Percentiles rank a stretch among this genome's conserved stretches.
Conservation (phyloP, 495 filamentous ascomycete species). For the Letharia columbiana region DNA sequence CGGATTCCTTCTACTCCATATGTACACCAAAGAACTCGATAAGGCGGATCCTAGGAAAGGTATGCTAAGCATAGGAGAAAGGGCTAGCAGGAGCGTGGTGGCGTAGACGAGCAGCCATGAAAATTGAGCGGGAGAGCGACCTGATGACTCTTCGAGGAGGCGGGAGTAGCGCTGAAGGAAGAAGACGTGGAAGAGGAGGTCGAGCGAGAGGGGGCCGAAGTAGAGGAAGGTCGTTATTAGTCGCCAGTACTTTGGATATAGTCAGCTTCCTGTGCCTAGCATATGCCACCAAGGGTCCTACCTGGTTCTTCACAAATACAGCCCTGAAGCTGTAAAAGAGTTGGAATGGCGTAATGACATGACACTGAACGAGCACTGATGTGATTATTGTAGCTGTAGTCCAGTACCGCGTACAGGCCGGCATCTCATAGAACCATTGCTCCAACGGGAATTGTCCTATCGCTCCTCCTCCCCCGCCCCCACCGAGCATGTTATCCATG, state of each 20-base stretch:
- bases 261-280: neutral
- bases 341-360: conserved; percentile 83
- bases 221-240: conserved; percentile 91
- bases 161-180: conserved; percentile 96
- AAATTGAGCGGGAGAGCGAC: conserved; percentile 82
- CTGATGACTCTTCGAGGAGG: conserved; percentile 87
- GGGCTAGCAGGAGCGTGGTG: conserved; percentile 59
- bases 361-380: conserved; percentile 87
- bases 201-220: conserved; percentile 88
- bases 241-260: conserved; percentile 72
- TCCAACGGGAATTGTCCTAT: conserved; percentile 73
- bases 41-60: conserved; percentile 87
- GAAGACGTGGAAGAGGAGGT: conserved; percentile 97
- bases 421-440: conserved; percentile 98
- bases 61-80: conserved; percentile 77
- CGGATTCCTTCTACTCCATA: conserved; percentile 93
- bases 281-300: conserved; percentile 29
- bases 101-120: conserved; percentile 88
- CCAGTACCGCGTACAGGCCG: conserved; percentile 91
- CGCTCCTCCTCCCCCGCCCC: conserved; percentile 44
- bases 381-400: conserved; percentile 83
- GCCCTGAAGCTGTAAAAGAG: conserved; percentile 93
- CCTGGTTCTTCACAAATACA: conserved; percentile 84
- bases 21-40: conserved; percentile 89
- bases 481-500: conserved; percentile 65